Conservation (phyloP, 768 basidiomycete genomes). For the Inosperma sp. region DNA sequence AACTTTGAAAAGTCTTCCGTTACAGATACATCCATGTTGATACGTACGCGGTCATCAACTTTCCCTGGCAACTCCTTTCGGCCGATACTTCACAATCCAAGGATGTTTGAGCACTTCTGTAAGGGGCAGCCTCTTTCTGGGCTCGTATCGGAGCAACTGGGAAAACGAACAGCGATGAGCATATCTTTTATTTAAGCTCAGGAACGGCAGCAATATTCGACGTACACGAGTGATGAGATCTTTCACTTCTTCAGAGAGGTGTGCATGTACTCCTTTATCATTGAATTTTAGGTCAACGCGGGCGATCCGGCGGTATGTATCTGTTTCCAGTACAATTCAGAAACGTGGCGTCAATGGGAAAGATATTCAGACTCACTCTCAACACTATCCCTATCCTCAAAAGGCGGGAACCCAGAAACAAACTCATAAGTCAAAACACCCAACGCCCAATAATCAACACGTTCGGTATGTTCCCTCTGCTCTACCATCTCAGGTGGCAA, state of each 20-base stretch:
- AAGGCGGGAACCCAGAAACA: constrained; percentile 70
- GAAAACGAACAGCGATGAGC: constrained; percentile 5
- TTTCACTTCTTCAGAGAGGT: constrained; percentile 58
- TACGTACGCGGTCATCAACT: too few species aligned
- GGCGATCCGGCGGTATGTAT: constrained; percentile 87
- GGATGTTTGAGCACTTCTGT: constrained; percentile 74
- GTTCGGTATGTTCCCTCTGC: constrained; percentile 80
- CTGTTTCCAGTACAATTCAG: constrained; percentile 33
- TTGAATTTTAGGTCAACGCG: constrained; percentile 72
- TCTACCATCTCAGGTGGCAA: constrained; percentile 99
- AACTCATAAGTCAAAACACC: constrained; percentile 98
- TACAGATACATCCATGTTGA: too few species aligned
- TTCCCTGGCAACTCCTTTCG: too few species aligned
- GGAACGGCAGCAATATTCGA: constrained; percentile 7
- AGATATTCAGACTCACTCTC: constrained; percentile 48
- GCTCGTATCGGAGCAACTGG: constrained; percentile 82
- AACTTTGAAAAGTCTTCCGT: too few species aligned
- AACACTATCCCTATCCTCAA: constrained; percentile 79
- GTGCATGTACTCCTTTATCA: constrained; percentile 35
- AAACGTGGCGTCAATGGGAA: neutral
- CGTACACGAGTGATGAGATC: constrained; percentile 60
- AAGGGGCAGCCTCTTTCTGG: constrained; percentile 70
- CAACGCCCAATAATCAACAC: constrained; percentile 93
- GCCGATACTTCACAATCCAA: constrained; percentile 74
- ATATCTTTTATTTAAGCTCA: too few species aligned